phyloP scores from a whole-genome alignment of 441 rosid genomes.

The Pelargonium australe region DNA sequence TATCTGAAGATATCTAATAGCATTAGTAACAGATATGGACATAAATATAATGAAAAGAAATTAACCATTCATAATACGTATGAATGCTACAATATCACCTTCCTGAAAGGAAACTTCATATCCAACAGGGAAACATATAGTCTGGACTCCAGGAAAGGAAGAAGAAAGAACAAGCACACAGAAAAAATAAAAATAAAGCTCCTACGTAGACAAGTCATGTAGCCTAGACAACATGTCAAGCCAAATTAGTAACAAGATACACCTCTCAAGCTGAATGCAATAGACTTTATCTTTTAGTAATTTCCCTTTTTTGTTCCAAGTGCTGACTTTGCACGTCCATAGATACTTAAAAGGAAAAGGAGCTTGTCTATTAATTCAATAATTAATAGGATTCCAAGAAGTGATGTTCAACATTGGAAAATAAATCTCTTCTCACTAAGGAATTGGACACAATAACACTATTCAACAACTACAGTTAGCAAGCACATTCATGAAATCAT shows the following conservation, averaged over 20 bases:
- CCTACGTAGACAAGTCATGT: not conserved
- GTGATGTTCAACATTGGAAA: no score
- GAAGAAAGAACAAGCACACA: not conserved
- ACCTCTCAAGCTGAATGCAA: no score
- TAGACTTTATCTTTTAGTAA: no score
- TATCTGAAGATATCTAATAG: conserved; percentile 19
- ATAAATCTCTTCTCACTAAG: not conserved
- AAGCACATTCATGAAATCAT: not conserved
- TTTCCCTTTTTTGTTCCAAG: no score
- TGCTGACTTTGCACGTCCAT: no score
- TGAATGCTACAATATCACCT: conserved; percentile 17
- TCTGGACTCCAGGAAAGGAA: not conserved
- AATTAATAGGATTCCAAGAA: no score
- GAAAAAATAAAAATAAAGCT: not conserved
- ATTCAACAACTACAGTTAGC: conserved; percentile 3
- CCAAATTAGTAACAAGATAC: no score
- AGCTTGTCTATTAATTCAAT: no score
- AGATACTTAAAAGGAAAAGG: no score
- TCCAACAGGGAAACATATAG: not conserved
- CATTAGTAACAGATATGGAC: conserved; percentile 14
- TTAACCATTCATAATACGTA: conserved; percentile 15
- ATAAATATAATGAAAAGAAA: conserved; percentile 5
- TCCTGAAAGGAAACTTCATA: conserved; percentile 1
- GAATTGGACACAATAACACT: no score
- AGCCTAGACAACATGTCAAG: no score